Base-by-base conservation (phyloP, 2,329 filamentous ascomycete genomes). In the Botrytis sinoallii region DNA sequence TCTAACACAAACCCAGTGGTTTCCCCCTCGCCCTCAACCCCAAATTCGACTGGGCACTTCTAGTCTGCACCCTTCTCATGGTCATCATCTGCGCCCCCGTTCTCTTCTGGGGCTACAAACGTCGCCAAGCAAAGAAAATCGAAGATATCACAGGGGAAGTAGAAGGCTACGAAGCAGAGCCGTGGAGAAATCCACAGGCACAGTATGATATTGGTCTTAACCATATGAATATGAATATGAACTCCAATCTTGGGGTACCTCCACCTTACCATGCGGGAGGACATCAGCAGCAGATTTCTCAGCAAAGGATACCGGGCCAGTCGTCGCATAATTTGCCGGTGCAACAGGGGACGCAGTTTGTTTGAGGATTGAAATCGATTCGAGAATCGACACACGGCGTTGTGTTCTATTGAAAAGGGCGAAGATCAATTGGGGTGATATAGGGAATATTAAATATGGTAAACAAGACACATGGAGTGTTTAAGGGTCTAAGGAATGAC, bases 1-100 rank as follows among this genome's bases (percentile, higher is more conserved):
- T 12, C 68, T 40, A 25, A 68, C 29, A 52, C 38, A 48, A 72
- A 16, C 6, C 14, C 67, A 88, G 87, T 8, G 89, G 89, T 38
- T 90, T 90, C 78, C 83, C 84, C 0, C 86, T 90, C 70, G 88
- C 89, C 4, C 81, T 85, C 22, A 86, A 86, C 71, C 77, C 83
- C n/a, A 81, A 80, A 64, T 85, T 84, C 74, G 83, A 85, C 75
- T 85, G 84, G 77, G 82, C 85, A 48, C 83, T 88, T n/a, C 83
- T 85, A 14, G 85, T 83, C 38, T 79, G 88, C 46, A 80, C 88
- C 46, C 73, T 79, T 1, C 80, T 88, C 66, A 80, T 86, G 64
- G 68, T 87, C 8, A 80, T 82, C 46, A 79, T 85, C 66, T 69
- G 81, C 5, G 77, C 83, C 38, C 77, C 82, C 18, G 64, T 77